Evolutionary conservation across 805 yeast species (phyloP).

Genomic region (Wickerhamiella parazyma): DNA sequence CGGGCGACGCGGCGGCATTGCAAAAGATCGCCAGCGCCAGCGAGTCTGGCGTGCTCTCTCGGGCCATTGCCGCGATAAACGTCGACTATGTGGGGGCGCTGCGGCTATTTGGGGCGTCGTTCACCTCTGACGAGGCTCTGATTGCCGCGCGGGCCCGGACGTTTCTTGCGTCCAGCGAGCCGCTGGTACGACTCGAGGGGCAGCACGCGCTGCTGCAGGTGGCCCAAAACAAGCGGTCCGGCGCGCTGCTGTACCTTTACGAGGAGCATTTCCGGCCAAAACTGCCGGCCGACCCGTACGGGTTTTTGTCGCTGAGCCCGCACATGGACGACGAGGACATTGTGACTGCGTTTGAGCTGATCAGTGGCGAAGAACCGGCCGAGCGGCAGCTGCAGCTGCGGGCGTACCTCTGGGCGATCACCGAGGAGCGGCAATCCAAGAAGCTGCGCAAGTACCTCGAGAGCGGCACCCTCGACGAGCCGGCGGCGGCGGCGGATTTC

Average conservation of each 20-base stretch:
- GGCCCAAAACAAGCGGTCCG: slow-evolving; percentile 12
- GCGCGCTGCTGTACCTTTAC: slow-evolving; percentile 1
- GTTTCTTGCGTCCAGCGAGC: neutral
- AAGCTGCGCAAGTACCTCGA: slow-evolving; percentile 42
- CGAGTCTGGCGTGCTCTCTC: slow-evolving; percentile 8
- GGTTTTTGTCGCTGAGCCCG: slow-evolving; percentile 36
- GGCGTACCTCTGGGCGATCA: slow-evolving; percentile 43
- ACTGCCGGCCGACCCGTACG: slow-evolving; percentile 41
- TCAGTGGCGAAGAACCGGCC: slow-evolving; percentile 34
- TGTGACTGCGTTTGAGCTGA: slow-evolving; percentile 58
- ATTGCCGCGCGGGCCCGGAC: slow-evolving; percentile 1
- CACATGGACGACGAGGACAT: slow-evolving; percentile 57
- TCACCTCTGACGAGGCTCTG: neutral
- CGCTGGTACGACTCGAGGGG: slow-evolving; percentile 3
- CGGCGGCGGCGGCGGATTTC: slow-evolving; percentile 24
- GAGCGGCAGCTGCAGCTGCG: slow-evolving; percentile 45
- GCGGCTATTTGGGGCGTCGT: slow-evolving; percentile 2
- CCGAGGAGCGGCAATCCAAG: slow-evolving; percentile 39
- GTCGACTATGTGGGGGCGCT: neutral
- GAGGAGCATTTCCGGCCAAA: slow-evolving; percentile 22
- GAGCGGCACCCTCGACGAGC: slow-evolving; percentile 38
- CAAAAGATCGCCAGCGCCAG: slow-evolving; percentile 12
- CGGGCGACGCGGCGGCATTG: slow-evolving; percentile 1
- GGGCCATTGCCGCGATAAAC: slow-evolving; percentile 1
- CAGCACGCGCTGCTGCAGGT: slow-evolving; percentile 15